phyloP scores from a whole-genome alignment of 176 grass and related monocot species.

The Oryza officinalis region DNA sequence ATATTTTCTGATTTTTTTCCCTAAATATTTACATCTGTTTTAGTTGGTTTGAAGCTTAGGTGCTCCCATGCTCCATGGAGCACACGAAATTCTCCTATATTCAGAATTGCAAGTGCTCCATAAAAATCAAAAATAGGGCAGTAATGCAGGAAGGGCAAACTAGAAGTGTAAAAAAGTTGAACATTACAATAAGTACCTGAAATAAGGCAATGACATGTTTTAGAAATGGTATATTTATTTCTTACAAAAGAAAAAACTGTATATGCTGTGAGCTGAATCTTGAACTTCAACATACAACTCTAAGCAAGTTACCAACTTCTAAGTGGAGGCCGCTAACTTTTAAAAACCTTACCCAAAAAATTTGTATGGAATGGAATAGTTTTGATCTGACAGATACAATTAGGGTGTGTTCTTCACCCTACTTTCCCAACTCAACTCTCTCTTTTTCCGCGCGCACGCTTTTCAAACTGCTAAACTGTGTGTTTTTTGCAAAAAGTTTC shows the following conservation, averaged over 20 bases:
- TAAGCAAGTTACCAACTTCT: neutral
- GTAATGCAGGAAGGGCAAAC: neutral
- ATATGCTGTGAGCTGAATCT: neutral
- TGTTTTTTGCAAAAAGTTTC: too few species aligned
- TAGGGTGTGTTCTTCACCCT: too few species aligned
- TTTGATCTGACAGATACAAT: neutral
- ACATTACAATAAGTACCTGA: conserved; percentile 4
- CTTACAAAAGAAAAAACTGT: neutral
- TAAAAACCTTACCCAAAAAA: neutral
- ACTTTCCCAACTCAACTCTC: too few species aligned
- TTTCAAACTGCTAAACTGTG: too few species aligned
- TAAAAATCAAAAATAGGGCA: neutral
- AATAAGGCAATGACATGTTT: neutral
- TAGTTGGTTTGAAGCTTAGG: neutral
- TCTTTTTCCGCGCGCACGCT: too few species aligned
- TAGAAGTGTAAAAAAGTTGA: neutral
- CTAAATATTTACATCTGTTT: neutral
- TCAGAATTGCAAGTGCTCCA: neutral
- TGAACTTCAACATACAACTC: conserved; percentile 11
- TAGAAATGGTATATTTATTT: conserved; percentile 16
- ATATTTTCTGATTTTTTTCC: neutral
- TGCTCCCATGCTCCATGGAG: neutral
- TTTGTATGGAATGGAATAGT: neutral
- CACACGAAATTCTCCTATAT: neutral
- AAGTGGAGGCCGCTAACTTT: neutral